Evolutionary conservation across 208 protist genomes (phyloP).

Genomic region (Herpetomonas tarakana): DNA sequence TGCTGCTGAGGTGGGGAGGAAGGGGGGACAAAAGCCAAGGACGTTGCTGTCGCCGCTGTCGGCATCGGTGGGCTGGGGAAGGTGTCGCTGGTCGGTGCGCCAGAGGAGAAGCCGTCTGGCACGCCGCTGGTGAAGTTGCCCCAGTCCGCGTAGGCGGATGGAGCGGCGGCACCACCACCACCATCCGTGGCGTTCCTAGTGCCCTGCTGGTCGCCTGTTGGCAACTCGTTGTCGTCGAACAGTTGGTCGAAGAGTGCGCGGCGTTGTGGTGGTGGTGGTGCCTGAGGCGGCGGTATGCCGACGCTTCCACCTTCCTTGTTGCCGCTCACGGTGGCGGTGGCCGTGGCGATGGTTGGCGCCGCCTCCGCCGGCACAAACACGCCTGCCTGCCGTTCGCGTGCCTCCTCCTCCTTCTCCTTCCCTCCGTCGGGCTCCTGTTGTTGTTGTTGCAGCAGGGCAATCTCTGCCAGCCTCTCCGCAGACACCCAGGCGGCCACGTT

Average conservation of each 20-base stretch:
- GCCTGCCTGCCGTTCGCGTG: no score
- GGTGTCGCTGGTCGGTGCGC: conserved; percentile 1
- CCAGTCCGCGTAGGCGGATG: conserved; percentile 1
- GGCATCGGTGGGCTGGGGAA: background rate
- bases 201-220: background rate
- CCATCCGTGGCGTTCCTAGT: background rate
- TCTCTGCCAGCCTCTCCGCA: conserved; percentile 13
- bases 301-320: conserved; percentile 2
- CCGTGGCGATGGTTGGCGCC: no score
- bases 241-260: conserved; percentile 1
- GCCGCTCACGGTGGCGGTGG: background rate
- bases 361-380: no score
- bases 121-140: conserved; percentile 35
- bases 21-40: no score
- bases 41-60: no score
- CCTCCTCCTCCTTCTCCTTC: no score
- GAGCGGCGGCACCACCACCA: background rate
- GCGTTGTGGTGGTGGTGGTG: background rate
- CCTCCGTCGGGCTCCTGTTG: background rate
- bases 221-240: background rate
- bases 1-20: no score
- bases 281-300: background rate
- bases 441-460: conserved; percentile 1
- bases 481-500: conserved; percentile 30
- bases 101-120: conserved; percentile 17